Base-by-base conservation (phyloP, 2,329 filamentous ascomycete species). In the Mariannaea sp. region DNA sequence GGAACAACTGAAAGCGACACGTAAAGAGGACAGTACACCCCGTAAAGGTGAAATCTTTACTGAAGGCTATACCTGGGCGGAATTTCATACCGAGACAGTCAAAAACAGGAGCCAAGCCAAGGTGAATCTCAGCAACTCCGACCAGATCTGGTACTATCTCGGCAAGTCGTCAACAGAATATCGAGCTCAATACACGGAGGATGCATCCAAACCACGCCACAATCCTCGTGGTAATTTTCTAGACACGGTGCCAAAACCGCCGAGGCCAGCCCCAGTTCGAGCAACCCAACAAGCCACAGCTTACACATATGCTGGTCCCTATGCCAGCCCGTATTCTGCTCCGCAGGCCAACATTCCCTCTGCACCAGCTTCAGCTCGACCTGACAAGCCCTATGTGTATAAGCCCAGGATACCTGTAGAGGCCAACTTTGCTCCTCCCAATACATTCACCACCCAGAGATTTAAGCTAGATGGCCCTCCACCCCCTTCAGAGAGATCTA, bases 131-230 rank as follows among this genome's bases (percentile, higher is more conserved):
- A 73, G 73, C 56, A 89, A 88, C 68, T 79, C 86, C 13, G 83
- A 93, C 56, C 87, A 90, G 68, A 71, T 96, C 14, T 97, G 92
- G 90, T 83, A 91, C 74, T 97, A 97, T 70, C 80, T 99, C 55
- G 90, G 90, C 26, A 85, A 85, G 69, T 83, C 82, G 16, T 97
- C 93, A 17, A 97, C 93, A 6, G 93, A 97, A 67, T 89, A 91
- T 48, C 92, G 87, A 71, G 87, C 92, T 20, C 91, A 95, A 70
- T 99, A 94, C 73, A 96, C 92, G 4, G 89, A 94, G 65, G 86
- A 96, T 72, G 83, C 81, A 36, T 58, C 66, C 7, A 78, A 72
- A 10, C 79, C 73, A n/a, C 75, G 76, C 39, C 80, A 90, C 70
- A 90, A 90, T 55, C 75, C 80, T 2, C 86, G 82, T 72, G 86